phyloP scores from a whole-genome alignment of 2,329 filamentous ascomycete genomes.

The Aspergillus awamori region DNA sequence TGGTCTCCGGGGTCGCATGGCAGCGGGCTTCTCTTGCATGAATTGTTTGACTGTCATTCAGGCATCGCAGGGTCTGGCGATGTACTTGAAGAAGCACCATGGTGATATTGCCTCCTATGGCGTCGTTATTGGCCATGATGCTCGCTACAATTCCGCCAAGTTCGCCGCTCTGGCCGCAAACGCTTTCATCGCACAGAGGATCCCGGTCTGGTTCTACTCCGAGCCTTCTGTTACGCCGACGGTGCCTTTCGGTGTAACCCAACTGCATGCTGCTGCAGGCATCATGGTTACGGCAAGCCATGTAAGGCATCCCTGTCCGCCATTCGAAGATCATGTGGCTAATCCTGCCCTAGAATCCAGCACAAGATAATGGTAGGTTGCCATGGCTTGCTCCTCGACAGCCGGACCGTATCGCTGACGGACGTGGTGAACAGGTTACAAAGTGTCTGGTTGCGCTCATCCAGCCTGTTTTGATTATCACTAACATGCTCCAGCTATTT shows the following conservation, averaged over 20 bases:
- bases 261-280: conserved; percentile 59
- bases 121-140: conserved; percentile 65
- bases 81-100: conserved; percentile 56
- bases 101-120: conserved; percentile 48
- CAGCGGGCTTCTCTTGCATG: conserved; percentile 65
- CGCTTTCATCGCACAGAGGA: conserved; percentile 60
- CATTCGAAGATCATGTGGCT: not conserved
- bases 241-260: conserved; percentile 62
- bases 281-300: conserved; percentile 70
- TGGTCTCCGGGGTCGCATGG: conserved; percentile 66
- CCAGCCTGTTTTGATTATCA: conserved; percentile 4
- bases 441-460: conserved; percentile 50
- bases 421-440: conserved; percentile 55
- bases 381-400: not conserved
- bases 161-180: conserved; percentile 64
- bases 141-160: conserved; percentile 63
- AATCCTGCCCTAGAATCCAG: conserved; percentile 53
- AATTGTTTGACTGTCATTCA: conserved; percentile 64
- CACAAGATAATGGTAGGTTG: conserved; percentile 59
- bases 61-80: conserved; percentile 66
- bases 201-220: conserved; percentile 64
- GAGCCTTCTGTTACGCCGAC: conserved; percentile 61
- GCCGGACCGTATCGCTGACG: conserved; percentile 16
- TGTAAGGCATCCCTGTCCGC: conserved; percentile 33
- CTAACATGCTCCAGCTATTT: conserved; percentile 54